Conservation (phyloP, 495 filamentous ascomycete genomes). For the Gamarada debralockiae region DNA sequence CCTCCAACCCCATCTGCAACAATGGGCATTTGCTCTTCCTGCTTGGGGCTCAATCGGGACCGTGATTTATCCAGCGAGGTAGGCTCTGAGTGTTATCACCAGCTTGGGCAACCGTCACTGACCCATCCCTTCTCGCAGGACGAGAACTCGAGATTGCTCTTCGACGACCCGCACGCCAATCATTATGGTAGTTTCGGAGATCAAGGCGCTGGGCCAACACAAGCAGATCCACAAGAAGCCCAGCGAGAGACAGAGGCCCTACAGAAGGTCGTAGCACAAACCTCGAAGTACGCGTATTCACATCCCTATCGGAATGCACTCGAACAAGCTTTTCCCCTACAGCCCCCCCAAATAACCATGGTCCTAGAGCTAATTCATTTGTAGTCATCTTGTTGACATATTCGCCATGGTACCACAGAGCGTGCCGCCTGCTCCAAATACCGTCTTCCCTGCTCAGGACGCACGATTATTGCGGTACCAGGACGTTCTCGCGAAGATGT, state of each 20-base stretch:
- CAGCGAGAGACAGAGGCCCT: slow-evolving; percentile 56
- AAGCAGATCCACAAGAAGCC: slow-evolving; percentile 51
- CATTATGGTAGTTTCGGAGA: slow-evolving; percentile 52
- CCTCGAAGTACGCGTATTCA: slow-evolving; percentile 43
- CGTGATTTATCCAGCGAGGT: slow-evolving; percentile 22
- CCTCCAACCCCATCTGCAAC: slow-evolving; percentile 1
- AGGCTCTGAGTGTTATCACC: neutral
- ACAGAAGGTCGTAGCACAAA: slow-evolving; percentile 50
- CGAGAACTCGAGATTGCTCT: slow-evolving; percentile 48
- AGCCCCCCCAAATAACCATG: slow-evolving; percentile 8
- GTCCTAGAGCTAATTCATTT: slow-evolving; percentile 17
- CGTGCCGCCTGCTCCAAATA: slow-evolving; percentile 27
- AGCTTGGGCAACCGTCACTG: neutral
- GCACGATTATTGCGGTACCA: slow-evolving; percentile 45
- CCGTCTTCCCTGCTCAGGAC: slow-evolving; percentile 34
- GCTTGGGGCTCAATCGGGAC: slow-evolving; percentile 16
- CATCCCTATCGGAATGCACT: neutral
- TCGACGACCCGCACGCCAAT: slow-evolving; percentile 47
- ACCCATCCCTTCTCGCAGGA: slow-evolving; percentile 30
- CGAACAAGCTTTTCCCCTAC: neutral
- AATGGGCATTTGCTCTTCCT: slow-evolving; percentile 28
- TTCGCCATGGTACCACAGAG: slow-evolving; percentile 53
- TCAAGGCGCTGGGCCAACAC: slow-evolving; percentile 35
- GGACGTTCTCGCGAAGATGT: slow-evolving; percentile 47
- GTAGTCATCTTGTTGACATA: slow-evolving; percentile 54